Conservation (phyloP, 2,329 filamentous ascomycete genomes). For the Tricladium varicosporioides region DNA sequence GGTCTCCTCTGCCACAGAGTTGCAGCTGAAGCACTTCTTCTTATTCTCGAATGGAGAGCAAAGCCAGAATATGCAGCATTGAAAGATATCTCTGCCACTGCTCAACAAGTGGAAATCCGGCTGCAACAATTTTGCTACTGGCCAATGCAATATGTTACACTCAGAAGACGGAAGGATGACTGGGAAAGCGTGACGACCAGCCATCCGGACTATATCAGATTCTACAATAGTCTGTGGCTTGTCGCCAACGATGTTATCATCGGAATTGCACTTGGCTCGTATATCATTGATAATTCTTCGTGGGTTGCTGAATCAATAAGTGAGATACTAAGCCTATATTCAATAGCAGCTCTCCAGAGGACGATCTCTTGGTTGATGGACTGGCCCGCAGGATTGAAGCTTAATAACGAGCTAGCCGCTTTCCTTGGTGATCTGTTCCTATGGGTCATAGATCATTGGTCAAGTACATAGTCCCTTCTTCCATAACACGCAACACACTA, state of each 20-base stretch:
- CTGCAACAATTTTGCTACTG: conserved; percentile 98
- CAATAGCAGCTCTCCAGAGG: conserved; percentile 79
- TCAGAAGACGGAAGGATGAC: conserved; percentile 84
- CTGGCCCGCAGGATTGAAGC: conserved; percentile 89
- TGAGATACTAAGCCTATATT: conserved; percentile 73
- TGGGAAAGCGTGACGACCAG: conserved; percentile 96
- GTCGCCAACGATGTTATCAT: conserved; percentile 99
- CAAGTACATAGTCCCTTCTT: conserved; percentile 53
- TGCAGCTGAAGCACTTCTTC: conserved; percentile 74
- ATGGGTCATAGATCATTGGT: conserved; percentile 99
- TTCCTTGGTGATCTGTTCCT: conserved; percentile 94
- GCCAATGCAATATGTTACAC: conserved; percentile 92
- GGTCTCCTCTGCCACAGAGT: conserved; percentile 77
- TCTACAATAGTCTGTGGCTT: conserved; percentile 98
- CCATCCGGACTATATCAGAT: conserved; percentile 96
- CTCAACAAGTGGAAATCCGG: conserved; percentile 95
- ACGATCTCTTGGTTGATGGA: conserved; percentile 96
- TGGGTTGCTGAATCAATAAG: conserved; percentile 82
- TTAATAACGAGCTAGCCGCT: conserved; percentile 89
- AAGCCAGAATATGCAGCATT: conserved; percentile 77
- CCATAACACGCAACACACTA: not conserved
- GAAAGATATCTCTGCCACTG: conserved; percentile 94
- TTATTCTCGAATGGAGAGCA: conserved; percentile 79
- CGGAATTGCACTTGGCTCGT: conserved; percentile 91
- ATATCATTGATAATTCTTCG: conserved; percentile 90